Base-by-base conservation (phyloP, 257 asterid species). In the Ehretia macrophylla region DNA sequence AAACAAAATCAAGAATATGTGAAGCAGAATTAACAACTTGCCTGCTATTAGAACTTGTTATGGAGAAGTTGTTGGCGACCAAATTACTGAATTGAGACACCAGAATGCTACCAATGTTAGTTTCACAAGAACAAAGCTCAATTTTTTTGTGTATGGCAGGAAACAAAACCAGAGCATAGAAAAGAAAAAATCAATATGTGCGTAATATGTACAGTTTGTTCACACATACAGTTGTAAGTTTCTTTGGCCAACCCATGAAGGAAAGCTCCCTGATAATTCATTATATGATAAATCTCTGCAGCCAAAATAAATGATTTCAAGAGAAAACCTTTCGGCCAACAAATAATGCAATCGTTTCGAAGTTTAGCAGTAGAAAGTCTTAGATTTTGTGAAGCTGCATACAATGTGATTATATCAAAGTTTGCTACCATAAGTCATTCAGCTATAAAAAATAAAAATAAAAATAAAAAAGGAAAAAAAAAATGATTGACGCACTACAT, bases 251-350 rank as follows among this genome's bases (percentile, higher is more conserved):
- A 63, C 56, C 96, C 97, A 90, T 62, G 96, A 69, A 65, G 97
- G 96, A 58, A 85, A 65, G 71, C 72, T 78, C 63, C 97, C 96
- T 57, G 93, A 79, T 60, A 90, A 62, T 49, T 68, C 83, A 55
- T 87, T 87, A 83, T 83, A 87, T 12, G 95, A 85, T 44, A 87
- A 62, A 67, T 90, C 96, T 65, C 95, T 90, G 77, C 68, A 65
- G 17, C 16, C 56, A 65, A 58, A 59, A 40, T 22, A 23, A n/a
- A 5, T 35, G 42, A 51, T 10, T 10, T 17, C n/a, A 17, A 17
- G 37, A 55, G 54, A 17, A 49, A 13, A 20, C 14, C 8, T 45
- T 23, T 17, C 1, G 13, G 50, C 56, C 17, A 21, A 32, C 10
- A 42, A 18, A 11, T 42, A 13, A 64, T 39, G 23, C 17, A 18